Evolutionary conservation across 306 rosid species (phyloP), one percentile per base, ranked within the genome.

Genomic region (Citrullus mucosospermus): DNA sequence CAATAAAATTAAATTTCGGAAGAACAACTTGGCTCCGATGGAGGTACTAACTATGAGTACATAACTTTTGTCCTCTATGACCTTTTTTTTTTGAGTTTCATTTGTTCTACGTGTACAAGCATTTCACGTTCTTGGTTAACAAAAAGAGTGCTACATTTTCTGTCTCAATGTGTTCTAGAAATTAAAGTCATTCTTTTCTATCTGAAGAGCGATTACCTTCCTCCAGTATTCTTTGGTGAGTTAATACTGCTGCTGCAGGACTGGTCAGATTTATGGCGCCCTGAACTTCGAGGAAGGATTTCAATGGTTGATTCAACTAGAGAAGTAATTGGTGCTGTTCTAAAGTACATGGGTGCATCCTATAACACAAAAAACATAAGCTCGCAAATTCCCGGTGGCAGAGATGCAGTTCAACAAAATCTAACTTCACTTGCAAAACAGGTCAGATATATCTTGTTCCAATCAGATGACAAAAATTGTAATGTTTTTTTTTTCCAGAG

Each of bases 251-350:
- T 72, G 59, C 78, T 84, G 81, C 89, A 94, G 98, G 98, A 94
- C 76, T 94, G 98, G 98, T 85, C 87, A 70, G 97, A 94, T 88
- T 83, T 94, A 80, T 94, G 98, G 98, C 89, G 95, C 61, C 96
- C 97, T 71, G 97, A 92, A 85, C 93, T 94, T 82, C 87, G 84
- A 9, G 97, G 97, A 72, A 89, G 85, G 81, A 89, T 94, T 79
- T 89, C 98, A 2, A 94, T 94, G 98, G 93, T 94, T 75, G 90
- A 92, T 81, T 92, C 92, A 74, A 91, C 98, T 62, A 89, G 98
- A 80, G 97, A 94, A 84, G 98, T 94, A 79, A 80, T 90, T 62
- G 97, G 97, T 80, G 93, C 96, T 82, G 96, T 94, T 69, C 87
- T 94, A 82, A 94, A 94, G 90, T 89, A 87, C 79, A 89, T 92